A percentile compares a stretch with the other conserved stretches of the same genome.
Conservation (phyloP, 2,329 filamentous ascomycete species). For the Colletotrichum theobromicola region DNA sequence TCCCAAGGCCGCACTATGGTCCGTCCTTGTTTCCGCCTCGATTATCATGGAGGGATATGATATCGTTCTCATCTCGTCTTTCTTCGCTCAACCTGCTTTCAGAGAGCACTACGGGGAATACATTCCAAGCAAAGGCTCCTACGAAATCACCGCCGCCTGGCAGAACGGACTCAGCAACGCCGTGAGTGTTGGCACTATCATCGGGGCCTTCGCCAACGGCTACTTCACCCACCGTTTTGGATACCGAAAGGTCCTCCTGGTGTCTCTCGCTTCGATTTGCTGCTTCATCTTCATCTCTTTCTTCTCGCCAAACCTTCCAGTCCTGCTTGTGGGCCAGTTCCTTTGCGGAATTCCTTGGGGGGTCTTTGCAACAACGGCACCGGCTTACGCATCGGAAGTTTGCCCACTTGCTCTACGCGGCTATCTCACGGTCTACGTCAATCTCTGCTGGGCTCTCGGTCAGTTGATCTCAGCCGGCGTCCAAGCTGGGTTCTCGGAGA, state of each 20-base stretch:
- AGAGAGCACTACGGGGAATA: conserved; percentile 29
- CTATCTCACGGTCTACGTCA: conserved; percentile 33
- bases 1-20: conserved; percentile 38
- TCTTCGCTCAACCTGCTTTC: conserved; percentile 42
- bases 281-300: conserved; percentile 52
- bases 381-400: conserved; percentile 52
- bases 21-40: conserved; percentile 36
- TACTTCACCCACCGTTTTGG: conserved; percentile 47
- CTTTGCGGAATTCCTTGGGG: conserved; percentile 53
- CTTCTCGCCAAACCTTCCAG: conserved; percentile 42
- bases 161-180: conserved; percentile 53
- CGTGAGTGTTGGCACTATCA: conserved; percentile 48
- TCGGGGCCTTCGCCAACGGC: conserved; percentile 53
- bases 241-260: conserved; percentile 48
- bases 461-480: conserved; percentile 28
- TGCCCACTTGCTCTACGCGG: conserved; percentile 42
- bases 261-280: conserved; percentile 39
- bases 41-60: conserved; percentile 50
- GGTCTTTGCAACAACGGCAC: conserved; percentile 47
- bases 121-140: conserved; percentile 16
- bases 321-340: conserved; percentile 47
- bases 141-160: conserved; percentile 53
- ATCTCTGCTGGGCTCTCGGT: neutral
- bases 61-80: conserved; percentile 36
- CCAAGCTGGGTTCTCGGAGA: conserved; percentile 29